Percentiles rank a stretch among this genome's conserved stretches.
phyloP scores from a whole-genome alignment of 2,329 filamentous ascomycete species.

The Fusarium anthophilum region DNA sequence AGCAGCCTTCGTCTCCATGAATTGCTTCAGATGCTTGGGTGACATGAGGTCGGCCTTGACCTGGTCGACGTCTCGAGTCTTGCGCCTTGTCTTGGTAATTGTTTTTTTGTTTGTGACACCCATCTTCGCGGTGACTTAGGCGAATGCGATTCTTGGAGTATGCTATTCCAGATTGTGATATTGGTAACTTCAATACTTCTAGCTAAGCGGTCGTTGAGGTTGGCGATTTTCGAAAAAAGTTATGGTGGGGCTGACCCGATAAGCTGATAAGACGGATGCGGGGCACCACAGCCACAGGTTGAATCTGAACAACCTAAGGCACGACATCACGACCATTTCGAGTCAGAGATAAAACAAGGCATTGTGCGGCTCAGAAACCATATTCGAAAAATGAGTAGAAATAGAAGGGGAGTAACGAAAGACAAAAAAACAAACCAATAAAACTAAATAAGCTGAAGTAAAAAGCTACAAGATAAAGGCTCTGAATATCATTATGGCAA shows the following conservation, averaged over 20 bases:
- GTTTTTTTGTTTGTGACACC: conserved; percentile 73
- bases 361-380: background rate
- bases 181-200: background rate
- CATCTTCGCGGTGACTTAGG: conserved; percentile 56
- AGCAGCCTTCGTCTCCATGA: conserved; percentile 78
- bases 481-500: too few relatives aligned
- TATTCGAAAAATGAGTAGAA: background rate
- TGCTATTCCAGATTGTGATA: background rate
- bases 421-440: too few relatives aligned
- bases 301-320: background rate
- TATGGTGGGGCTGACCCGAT: conserved; percentile 25
- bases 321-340: background rate
- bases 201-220: conserved; percentile 25
- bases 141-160: background rate
- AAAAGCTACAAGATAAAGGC: background rate
- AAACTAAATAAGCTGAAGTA: background rate
- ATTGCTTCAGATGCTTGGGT: conserved; percentile 81
- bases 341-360: background rate
- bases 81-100: conserved; percentile 78
- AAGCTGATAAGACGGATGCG: conserved; percentile 10
- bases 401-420: background rate
- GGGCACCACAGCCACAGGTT: conserved; percentile 4
- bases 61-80: conserved; percentile 90
- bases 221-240: conserved; percentile 38
- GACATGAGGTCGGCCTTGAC: conserved; percentile 83